A percentile compares a stretch with the other conserved stretches of the same genome.
These are phyloP conservation scores for Colletotrichum spinosum DNA, from an alignment of 2,329 filamentous ascomycete genomes.

Conservation along the genomic window DNA sequence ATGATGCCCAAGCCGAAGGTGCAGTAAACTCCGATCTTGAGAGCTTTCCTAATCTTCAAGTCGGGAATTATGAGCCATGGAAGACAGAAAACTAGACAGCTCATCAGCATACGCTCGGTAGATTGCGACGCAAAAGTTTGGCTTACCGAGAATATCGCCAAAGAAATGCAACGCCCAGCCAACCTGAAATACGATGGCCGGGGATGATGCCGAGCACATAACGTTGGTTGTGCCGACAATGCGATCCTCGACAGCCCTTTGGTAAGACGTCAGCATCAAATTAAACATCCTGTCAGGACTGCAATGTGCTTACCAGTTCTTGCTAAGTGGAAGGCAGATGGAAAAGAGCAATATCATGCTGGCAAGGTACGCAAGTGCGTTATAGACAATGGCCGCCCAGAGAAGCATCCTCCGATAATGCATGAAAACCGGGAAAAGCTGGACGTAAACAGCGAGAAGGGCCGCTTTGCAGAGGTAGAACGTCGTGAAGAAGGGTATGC, in stretches of 20 bases:
- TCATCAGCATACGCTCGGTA: background rate
- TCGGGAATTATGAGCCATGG: constrained; percentile 29
- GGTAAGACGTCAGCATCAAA: background rate
- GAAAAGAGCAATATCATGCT: constrained; percentile 32
- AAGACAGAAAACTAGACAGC: constrained; percentile 11
- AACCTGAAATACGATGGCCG: constrained; percentile 26
- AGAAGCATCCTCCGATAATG: constrained; percentile 27
- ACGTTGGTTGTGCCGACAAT: constrained; percentile 19
- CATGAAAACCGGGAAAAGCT: constrained; percentile 33
- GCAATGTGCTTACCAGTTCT: constrained; percentile 12
- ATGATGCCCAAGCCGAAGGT: constrained; percentile 33
- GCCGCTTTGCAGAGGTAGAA: constrained; percentile 34
- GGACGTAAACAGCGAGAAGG: constrained; percentile 30
- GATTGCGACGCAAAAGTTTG: background rate
- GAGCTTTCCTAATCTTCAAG: constrained; percentile 23
- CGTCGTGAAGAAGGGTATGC: constrained; percentile 30
- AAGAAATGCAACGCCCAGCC: constrained; percentile 34
- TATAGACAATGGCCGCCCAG: constrained; percentile 23
- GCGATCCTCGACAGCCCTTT: constrained; percentile 12
- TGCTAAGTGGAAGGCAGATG: constrained; percentile 27
- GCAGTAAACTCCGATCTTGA: constrained; percentile 31
- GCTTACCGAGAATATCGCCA: constrained; percentile 21
- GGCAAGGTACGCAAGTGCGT: constrained; percentile 19
- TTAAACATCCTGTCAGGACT: background rate
- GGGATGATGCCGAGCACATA: constrained; percentile 29